Conservation (phyloP, 306 rosid species). For the Malus orientalis region DNA sequence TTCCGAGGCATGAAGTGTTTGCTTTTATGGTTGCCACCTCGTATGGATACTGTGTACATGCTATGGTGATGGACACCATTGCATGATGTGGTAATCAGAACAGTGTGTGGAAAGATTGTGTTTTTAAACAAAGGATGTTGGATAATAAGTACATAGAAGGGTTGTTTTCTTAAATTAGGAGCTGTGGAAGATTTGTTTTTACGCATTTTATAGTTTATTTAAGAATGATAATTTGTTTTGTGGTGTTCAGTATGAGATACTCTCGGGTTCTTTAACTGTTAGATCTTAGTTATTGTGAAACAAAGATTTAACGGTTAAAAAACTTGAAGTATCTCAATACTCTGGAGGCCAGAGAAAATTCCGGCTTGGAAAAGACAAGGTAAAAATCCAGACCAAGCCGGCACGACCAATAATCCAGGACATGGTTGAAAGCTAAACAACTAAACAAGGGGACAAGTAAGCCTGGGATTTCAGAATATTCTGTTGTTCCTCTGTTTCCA, state of each 20-base stretch:
- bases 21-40: not conserved
- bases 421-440: not conserved
- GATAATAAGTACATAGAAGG: not conserved
- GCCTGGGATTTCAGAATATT: not conserved
- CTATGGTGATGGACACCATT: not conserved
- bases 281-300: too few species aligned
- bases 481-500: not conserved
- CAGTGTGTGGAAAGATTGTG: not conserved
- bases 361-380: not conserved
- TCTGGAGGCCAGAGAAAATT: not conserved
- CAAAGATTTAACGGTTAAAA: too few species aligned
- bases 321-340: too few species aligned
- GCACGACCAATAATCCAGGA: not conserved
- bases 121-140: not conserved
- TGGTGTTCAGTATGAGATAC: not conserved
- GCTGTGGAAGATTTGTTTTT: not conserved
- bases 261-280: too few species aligned
- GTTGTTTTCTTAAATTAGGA: not conserved
- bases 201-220: not conserved
- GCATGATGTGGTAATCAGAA: not conserved
- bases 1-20: conserved; percentile 4
- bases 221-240: not conserved
- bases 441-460: not conserved
- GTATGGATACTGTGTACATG: conserved; percentile 1
- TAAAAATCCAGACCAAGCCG: not conserved